A percentile compares a stretch with the other conserved stretches of the same genome.
Conservation (phyloP, 768 basidiomycete species). For the Sutorius australiensis region DNA sequence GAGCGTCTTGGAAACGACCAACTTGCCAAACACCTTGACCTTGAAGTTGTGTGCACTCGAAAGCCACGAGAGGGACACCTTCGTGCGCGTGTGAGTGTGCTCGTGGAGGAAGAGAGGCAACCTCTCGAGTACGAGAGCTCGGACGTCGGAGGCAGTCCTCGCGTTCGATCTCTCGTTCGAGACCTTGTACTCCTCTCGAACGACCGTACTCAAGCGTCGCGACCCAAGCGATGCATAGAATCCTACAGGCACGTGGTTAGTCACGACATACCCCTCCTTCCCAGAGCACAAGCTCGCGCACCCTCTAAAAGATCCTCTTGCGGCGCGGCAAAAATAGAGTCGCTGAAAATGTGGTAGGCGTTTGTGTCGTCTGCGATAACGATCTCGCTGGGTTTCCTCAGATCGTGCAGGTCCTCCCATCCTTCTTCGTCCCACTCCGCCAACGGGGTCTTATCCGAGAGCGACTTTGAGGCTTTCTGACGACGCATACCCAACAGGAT, state of each 20-base stretch:
- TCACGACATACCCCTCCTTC: background rate
- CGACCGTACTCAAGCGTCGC: slow-evolving; percentile 61
- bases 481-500: slow-evolving; percentile 76
- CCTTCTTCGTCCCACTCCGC: slow-evolving; percentile 59
- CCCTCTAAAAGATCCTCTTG: slow-evolving; percentile 92
- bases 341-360: slow-evolving; percentile 73
- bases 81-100: slow-evolving; percentile 63
- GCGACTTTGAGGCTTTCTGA: slow-evolving; percentile 32
- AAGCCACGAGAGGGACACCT: slow-evolving; percentile 65
- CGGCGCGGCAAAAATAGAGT: slow-evolving; percentile 70
- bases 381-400: slow-evolving; percentile 65
- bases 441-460: slow-evolving; percentile 17
- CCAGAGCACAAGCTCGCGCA: slow-evolving; percentile 24
- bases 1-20: slow-evolving; percentile 61
- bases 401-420: slow-evolving; percentile 68
- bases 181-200: slow-evolving; percentile 74
- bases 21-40: slow-evolving; percentile 63
- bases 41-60: slow-evolving; percentile 60
- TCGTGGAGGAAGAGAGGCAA: slow-evolving; percentile 91
- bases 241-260: slow-evolving; percentile 33
- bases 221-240: slow-evolving; percentile 81
- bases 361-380: slow-evolving; percentile 87
- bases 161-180: slow-evolving; percentile 48
- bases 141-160: slow-evolving; percentile 48
- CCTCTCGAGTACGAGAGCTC: slow-evolving; percentile 70